Evolutionary conservation across 352 stramenopile genomes (phyloP).

Genomic region (Pythium apleroticum): DNA sequence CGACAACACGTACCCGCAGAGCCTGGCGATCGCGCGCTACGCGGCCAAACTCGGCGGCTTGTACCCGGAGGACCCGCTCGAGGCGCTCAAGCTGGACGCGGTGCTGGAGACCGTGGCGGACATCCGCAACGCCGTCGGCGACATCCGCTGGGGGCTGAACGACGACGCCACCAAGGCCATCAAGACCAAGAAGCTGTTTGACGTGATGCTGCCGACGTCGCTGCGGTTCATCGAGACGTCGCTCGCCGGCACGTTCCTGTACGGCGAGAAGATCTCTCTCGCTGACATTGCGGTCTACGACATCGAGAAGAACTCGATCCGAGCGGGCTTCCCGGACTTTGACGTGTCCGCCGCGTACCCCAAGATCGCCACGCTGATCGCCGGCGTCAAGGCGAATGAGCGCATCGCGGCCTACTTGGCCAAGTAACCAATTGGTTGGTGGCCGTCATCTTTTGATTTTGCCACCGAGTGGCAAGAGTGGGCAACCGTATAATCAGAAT

Average conservation of each 20-base stretch:
- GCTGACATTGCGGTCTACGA: conserved; percentile 50
- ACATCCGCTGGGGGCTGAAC: conserved; percentile 35
- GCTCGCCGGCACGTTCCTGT: conserved; percentile 52
- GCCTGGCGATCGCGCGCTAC: conserved; percentile 61
- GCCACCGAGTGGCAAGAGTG: too few relatives aligned
- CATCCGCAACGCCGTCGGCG: conserved; percentile 30
- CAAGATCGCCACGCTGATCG: conserved; percentile 30
- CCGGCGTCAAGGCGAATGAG: conserved; percentile 23
- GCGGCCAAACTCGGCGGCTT: conserved; percentile 52
- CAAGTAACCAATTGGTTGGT: conserved; percentile 12
- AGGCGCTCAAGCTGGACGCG: conserved; percentile 57
- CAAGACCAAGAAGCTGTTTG: conserved; percentile 44
- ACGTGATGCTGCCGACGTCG: conserved; percentile 35
- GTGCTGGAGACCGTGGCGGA: conserved; percentile 47
- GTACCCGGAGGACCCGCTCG: conserved; percentile 52
- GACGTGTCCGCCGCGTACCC: conserved; percentile 26
- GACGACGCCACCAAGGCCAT: conserved; percentile 40
- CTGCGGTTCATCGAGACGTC: conserved; percentile 40
- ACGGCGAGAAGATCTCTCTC: conserved; percentile 41
- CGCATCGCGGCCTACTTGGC: conserved; percentile 32
- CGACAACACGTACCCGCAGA: conserved; percentile 42
- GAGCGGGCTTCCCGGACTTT: conserved; percentile 29
- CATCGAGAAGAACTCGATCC: conserved; percentile 44
- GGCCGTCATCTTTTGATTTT: background rate
- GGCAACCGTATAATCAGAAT: too few relatives aligned